These are phyloP conservation scores for Graphiopsis chlorocephala DNA, from an alignment of 2,329 filamentous ascomycete species.

Conservation along the genomic window DNA sequence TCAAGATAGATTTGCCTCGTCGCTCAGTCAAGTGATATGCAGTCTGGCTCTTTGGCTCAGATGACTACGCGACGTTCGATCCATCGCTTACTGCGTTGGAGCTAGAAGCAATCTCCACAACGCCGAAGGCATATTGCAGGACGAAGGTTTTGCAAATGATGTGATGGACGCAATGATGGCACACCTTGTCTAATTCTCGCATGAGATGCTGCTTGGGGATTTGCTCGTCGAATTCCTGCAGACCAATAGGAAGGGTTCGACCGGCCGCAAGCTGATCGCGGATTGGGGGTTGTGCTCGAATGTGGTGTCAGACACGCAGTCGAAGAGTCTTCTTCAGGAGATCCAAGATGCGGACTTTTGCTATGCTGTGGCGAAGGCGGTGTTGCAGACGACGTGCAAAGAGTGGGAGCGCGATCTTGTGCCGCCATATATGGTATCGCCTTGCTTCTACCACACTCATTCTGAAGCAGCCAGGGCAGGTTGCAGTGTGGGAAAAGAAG, in stretches of 20 bases:
- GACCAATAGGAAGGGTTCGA: background rate
- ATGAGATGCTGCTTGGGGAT: background rate
- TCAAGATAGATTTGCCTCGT: background rate
- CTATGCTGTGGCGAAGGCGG: background rate
- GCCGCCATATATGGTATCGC: background rate
- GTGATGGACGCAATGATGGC: background rate
- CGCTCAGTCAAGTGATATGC: background rate
- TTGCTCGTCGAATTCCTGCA: background rate
- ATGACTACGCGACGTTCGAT: background rate
- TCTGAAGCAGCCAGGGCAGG: background rate
- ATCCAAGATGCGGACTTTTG: background rate
- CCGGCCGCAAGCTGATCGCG: background rate
- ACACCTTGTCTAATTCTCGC: background rate
- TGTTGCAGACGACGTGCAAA: background rate
- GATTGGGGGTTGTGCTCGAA: background rate
- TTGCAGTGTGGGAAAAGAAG: background rate
- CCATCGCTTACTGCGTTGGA: background rate
- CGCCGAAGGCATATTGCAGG: background rate
- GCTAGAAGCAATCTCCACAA: background rate
- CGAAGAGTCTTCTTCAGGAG: background rate
- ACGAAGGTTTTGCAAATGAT: background rate
- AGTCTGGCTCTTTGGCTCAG: background rate
- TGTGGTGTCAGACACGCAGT: background rate
- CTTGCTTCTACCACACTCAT: background rate
- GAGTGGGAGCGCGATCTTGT: background rate